A percentile compares a stretch with the other conserved stretches of the same genome.
Conservation (phyloP, 2,329 filamentous ascomycete genomes). For the Fusarium torreyae region DNA sequence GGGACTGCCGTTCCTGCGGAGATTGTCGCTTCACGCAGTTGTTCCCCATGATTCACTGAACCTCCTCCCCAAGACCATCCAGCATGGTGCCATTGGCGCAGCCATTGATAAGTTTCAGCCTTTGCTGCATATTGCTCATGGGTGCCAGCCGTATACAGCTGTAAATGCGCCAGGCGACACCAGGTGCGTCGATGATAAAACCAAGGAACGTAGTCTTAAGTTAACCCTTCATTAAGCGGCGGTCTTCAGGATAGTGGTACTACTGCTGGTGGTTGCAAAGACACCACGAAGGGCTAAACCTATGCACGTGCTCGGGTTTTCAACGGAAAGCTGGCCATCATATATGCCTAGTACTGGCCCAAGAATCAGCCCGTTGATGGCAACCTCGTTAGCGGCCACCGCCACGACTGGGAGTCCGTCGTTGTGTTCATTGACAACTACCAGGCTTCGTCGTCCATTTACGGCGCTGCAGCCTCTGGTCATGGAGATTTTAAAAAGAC, state of each 20-base stretch:
- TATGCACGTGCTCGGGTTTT: conserved; percentile 54
- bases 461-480: conserved; percentile 55
- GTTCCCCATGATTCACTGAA: conserved; percentile 49
- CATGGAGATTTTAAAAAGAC: conserved; percentile 56
- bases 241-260: conserved; percentile 54
- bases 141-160: conserved; percentile 74
- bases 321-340: conserved; percentile 54
- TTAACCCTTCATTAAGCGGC: conserved; percentile 40
- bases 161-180: conserved; percentile 71
- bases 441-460: conserved; percentile 46
- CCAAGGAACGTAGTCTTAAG: background rate
- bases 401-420: conserved; percentile 59
- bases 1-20: conserved; percentile 16
- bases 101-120: conserved; percentile 53
- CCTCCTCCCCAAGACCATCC: conserved; percentile 48
- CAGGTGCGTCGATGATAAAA: conserved; percentile 55
- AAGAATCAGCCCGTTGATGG: conserved; percentile 60
- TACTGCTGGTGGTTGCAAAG: conserved; percentile 52
- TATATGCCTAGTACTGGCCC: conserved; percentile 64
- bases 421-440: conserved; percentile 54
- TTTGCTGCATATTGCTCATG: conserved; percentile 63
- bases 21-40: conserved; percentile 23
- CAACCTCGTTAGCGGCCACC: conserved; percentile 52
- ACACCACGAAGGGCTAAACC: conserved; percentile 54
- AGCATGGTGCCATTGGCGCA: conserved; percentile 43